Percentiles rank a stretch among this genome's conserved stretches.
phyloP scores from a whole-genome alignment of 2,329 filamentous ascomycete species.

The Fusarium sp. region DNA sequence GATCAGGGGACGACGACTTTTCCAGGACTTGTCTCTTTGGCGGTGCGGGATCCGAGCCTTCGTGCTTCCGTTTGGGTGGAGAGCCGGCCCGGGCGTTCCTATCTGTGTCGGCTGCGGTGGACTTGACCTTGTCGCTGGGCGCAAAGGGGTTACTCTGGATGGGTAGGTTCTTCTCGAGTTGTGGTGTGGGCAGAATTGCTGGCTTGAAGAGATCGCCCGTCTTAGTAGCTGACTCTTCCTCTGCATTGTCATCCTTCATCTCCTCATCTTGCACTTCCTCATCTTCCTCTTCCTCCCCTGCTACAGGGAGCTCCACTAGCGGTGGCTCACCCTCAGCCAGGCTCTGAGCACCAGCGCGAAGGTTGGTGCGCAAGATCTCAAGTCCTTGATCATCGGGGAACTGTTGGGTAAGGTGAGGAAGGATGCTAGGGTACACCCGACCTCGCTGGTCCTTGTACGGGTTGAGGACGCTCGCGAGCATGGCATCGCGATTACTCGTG shows the following conservation, averaged over 20 bases:
- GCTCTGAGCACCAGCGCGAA: constrained; percentile 56
- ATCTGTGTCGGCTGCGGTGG: constrained; percentile 22
- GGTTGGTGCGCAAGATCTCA: constrained; percentile 75
- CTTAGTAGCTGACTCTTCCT: constrained; percentile 46
- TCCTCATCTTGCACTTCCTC: constrained; percentile 54
- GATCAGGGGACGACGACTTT: constrained; percentile 39
- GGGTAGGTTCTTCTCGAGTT: constrained; percentile 42
- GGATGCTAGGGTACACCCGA: constrained; percentile 76
- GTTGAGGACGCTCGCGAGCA: constrained; percentile 86
- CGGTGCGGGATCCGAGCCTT: constrained; percentile 49
- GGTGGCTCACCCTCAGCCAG: constrained; percentile 35
- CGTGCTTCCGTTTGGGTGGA: constrained; percentile 55
- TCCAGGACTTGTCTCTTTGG: constrained; percentile 58
- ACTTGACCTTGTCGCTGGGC: constrained; percentile 37
- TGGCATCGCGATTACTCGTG: constrained; percentile 74
- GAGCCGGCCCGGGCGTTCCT: constrained; percentile 40
- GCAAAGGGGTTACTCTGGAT: constrained; percentile 54
- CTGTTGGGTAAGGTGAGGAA: constrained; percentile 80
- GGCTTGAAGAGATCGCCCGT: constrained; percentile 36
- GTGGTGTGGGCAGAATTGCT: constrained; percentile 29
- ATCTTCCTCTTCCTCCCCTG: constrained; percentile 50
- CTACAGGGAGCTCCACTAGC: constrained; percentile 40
- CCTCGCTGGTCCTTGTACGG: constrained; percentile 75
- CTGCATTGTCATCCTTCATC: constrained; percentile 53
- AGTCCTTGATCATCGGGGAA: constrained; percentile 73